phyloP scores from a whole-genome alignment of 306 rosid genomes.

The Argentina anserina region DNA sequence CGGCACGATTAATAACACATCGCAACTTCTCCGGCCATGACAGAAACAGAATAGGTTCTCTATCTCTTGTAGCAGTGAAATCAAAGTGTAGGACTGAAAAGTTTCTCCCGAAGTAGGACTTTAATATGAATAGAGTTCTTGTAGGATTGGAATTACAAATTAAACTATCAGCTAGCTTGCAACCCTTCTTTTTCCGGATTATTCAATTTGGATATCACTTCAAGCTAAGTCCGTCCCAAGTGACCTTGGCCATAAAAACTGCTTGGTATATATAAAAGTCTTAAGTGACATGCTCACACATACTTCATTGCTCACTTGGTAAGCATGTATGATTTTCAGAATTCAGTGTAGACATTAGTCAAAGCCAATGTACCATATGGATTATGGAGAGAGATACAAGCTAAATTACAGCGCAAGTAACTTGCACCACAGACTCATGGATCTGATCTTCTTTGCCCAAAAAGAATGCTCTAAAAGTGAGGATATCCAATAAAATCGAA shows the following conservation, averaged over 20 bases:
- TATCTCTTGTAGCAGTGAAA: background rate
- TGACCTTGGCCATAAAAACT: background rate
- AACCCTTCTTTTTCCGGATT: background rate
- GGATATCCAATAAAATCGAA: too few relatives aligned
- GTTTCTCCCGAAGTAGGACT: background rate
- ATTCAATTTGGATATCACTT: too few relatives aligned
- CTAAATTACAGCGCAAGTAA: too few relatives aligned
- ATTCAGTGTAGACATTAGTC: too few relatives aligned
- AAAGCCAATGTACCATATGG: too few relatives aligned
- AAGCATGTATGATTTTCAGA: too few relatives aligned
- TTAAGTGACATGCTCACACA: background rate
- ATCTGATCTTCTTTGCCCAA: too few relatives aligned
- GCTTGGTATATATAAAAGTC: too few relatives aligned
- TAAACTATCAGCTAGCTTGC: background rate
- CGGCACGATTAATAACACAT: background rate
- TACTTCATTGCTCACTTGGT: background rate
- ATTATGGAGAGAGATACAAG: too few relatives aligned
- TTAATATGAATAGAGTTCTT: background rate
- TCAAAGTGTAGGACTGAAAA: background rate
- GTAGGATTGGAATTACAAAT: background rate
- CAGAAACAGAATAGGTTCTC: background rate
- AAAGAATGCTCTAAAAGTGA: too few relatives aligned
- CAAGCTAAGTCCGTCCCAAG: background rate
- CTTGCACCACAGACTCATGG: too few relatives aligned
- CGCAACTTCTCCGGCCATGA: background rate